Conservation (phyloP, 208 protist genomes). For the Trypanosoma brucei region DNA sequence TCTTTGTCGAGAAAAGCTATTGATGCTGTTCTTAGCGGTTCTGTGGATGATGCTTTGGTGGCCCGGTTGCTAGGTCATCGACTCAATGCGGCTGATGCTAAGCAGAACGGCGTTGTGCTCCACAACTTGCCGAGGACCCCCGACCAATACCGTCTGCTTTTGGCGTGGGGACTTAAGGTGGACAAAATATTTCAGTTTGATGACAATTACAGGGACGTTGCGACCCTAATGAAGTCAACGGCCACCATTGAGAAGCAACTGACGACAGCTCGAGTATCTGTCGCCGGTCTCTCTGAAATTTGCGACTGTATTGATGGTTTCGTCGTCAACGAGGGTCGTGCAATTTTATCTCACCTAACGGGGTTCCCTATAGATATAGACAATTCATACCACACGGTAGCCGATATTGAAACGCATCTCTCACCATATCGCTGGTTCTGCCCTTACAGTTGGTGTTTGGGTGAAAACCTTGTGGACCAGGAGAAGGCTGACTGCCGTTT, state of each 20-base stretch:
- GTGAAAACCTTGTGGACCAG: conserved; percentile 46
- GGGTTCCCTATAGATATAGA: conserved; percentile 56
- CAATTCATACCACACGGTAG: conserved; percentile 38
- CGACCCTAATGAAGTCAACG: conserved; percentile 5
- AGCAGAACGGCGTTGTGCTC: conserved; percentile 66
- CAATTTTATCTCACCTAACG: conserved; percentile 24
- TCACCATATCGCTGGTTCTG: conserved; percentile 78
- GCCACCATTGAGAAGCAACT: conserved; percentile 22
- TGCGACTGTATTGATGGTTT: conserved; percentile 54
- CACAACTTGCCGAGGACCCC: conserved; percentile 56
- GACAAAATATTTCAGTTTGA: conserved; percentile 22
- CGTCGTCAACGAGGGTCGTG: conserved; percentile 27
- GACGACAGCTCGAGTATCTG: conserved; percentile 26
- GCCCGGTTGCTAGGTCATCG: conserved; percentile 42
- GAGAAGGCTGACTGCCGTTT: conserved; percentile 17
- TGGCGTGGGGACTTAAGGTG: conserved; percentile 8
- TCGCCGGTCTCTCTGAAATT: conserved; percentile 47
- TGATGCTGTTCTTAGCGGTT: conserved; percentile 29
- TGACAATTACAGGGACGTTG: conserved; percentile 15
- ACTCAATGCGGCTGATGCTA: conserved; percentile 56
- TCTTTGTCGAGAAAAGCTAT: conserved; percentile 46
- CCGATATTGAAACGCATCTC: conserved; percentile 30
- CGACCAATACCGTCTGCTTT: conserved; percentile 26
- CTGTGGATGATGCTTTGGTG: conserved; percentile 37
- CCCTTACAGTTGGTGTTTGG: conserved; percentile 73